These are phyloP conservation scores for Podaxis rugospora DNA, from an alignment of 768 basidiomycete genomes.

Conservation along the genomic window DNA sequence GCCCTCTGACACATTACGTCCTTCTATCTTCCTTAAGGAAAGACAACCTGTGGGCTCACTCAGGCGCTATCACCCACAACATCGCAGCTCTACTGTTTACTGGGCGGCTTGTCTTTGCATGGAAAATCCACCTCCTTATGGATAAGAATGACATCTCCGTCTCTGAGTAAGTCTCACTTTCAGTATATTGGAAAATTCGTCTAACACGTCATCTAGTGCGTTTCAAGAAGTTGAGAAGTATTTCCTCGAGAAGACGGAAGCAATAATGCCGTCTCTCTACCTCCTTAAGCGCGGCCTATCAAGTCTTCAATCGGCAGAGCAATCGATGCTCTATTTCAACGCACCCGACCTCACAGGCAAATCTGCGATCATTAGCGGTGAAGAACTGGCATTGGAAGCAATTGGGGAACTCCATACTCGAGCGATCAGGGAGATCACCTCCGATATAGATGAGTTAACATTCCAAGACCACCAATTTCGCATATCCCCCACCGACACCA, in stretches of 20 bases:
- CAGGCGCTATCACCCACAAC: slow-evolving; percentile 12
- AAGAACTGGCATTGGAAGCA: neutral
- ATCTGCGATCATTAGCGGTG: neutral
- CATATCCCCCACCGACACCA: neutral
- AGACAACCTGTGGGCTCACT: slow-evolving; percentile 1
- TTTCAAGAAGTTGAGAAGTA: neutral
- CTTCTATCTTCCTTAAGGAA: slow-evolving; percentile 3
- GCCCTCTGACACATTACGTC: slow-evolving; percentile 1
- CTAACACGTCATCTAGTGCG: neutral
- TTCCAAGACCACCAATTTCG: neutral
- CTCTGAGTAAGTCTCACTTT: no score
- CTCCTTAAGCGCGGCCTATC: slow-evolving; percentile 10
- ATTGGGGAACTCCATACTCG: neutral
- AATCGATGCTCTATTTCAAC: slow-evolving; percentile 3
- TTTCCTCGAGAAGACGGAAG: neutral
- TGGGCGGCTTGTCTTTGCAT: slow-evolving; percentile 9
- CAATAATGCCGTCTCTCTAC: slow-evolving; percentile 13
- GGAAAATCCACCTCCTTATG: neutral
- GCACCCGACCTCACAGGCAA: neutral
- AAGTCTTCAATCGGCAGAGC: slow-evolving; percentile 13
- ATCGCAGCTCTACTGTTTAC: slow-evolving; percentile 10
- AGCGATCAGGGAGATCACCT: neutral
- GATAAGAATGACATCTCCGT: no score
- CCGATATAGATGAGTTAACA: slow-evolving; percentile 2
- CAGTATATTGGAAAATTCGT: no score